phyloP scores from a whole-genome alignment of 108 stramenopile species.

The Pseudonitzschia multistriata region DNA sequence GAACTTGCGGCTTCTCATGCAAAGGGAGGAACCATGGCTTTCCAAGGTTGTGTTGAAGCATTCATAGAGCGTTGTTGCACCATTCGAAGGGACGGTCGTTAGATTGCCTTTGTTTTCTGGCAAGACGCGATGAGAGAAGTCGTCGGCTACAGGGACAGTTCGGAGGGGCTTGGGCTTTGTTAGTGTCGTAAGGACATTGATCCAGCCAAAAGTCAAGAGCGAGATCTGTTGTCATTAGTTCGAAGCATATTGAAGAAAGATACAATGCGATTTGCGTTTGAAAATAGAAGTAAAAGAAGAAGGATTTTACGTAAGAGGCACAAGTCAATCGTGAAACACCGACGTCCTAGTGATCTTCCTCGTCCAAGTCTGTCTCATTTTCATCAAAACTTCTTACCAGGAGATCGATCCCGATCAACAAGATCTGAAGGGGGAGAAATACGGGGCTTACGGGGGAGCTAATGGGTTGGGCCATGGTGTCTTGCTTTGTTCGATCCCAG shows the following conservation, averaged over 20 bases:
- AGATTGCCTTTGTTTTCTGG: constrained; percentile 49
- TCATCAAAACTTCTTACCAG: too few species aligned
- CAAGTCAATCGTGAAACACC: background rate
- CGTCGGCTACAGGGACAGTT: constrained; percentile 67
- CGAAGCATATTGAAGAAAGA: too few species aligned
- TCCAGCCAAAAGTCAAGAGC: constrained; percentile 77
- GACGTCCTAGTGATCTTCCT: background rate
- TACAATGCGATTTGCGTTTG: background rate
- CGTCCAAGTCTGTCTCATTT: too few species aligned
- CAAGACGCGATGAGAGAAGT: constrained; percentile 64
- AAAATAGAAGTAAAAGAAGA: background rate
- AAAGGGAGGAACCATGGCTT: constrained; percentile 36
- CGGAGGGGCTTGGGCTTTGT: constrained; percentile 49
- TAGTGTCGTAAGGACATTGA: constrained; percentile 62
- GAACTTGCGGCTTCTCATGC: constrained; percentile 78
- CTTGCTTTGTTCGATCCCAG: background rate
- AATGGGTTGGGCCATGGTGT: constrained; percentile 5
- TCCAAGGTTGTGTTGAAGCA: constrained; percentile 47
- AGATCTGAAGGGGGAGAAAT: constrained; percentile 70
- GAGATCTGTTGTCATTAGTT: constrained; percentile 46
- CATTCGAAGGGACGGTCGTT: constrained; percentile 45
- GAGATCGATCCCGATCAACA: constrained; percentile 75
- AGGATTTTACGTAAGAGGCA: background rate
- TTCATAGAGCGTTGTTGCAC: constrained; percentile 72
- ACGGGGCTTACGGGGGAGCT: background rate